Base-by-base conservation (phyloP, 441 rosid genomes). In the Aquilaria agallochum region DNA sequence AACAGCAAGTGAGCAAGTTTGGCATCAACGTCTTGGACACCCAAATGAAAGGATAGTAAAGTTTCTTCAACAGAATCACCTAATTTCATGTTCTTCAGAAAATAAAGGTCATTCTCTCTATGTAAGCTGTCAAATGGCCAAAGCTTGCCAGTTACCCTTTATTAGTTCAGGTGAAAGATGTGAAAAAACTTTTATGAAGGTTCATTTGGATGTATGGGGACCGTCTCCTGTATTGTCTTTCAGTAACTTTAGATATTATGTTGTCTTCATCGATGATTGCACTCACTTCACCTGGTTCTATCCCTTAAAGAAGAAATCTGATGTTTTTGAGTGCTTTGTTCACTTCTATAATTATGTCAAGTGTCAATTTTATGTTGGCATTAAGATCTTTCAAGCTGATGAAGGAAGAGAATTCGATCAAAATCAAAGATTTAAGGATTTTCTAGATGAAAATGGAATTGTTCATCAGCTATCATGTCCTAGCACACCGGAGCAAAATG, bases 241-340 rank as follows among this genome's bases (percentile, higher is more conserved):
- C 52, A 49, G n/a, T 9, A 12, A 49, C n/a, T 49, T 6, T 6
- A 49, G 3, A 20, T 20, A 20, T 20, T 20, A 20, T 49, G n/a
- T 49, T 49, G 4, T 49, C 52, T 49, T 49, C n/a, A 49, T 49
- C n/a, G 52, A 49, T 49, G 52, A 49, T 9, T 49, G 52, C 52
- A 49, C 52, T 5, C 3, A 4, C 5, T 12, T 49, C n/a, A 49
- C 52, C 3, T 49, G 52, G 52, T 49, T 49, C 3, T 49, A 9
- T 49, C 52, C 12, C n/a, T 12, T 49, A 3, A 49, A 49, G n/a
- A 3, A 49, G 5, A 49, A 49, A 12, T 9, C 4, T 49, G 52
- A 49, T 49, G 10, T 49, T 49, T 49, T 49, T 4, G 1, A 3
- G n/a, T 49, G 13, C n/a, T 49, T 49, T 14, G n/a, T 5, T 3